Evolutionary conservation across 2,329 filamentous ascomycete genomes (phyloP), one percentile per base, ranked within the genome.

Genomic region (Colletotrichum navitas): DNA sequence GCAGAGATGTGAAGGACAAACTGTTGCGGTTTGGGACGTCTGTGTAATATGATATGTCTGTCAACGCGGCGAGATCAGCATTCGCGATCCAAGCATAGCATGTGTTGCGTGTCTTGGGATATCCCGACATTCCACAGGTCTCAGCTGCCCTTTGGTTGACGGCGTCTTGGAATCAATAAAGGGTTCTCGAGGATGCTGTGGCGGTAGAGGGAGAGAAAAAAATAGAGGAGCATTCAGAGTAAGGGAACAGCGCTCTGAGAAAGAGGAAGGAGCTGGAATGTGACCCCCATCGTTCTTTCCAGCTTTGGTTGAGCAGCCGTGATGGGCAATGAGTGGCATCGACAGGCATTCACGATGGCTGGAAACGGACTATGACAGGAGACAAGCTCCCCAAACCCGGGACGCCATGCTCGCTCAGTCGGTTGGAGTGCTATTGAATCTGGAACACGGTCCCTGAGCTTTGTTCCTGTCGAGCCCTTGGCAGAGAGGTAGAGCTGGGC

Each of bases 121-220:
- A 63, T 63, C 58, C 65, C 54, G 52, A 55, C 52, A 54, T 71
- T 63, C 45, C 21, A 59, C 24, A 54, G 59, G 68, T 68, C 64
- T 71, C 68, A 59, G 64, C 39, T 68, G 56, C 68, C 59, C 68
- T 71, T 54, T 12, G 55, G 32, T 66, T 39, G 10, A 21, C 63
- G 36, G 29, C 59, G 36, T 24, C 54, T 41, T 21, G 16, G 54
- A 68, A 34, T 39, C 14, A 29, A 24, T 41, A 32, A 39, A 60
- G 65, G 59, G 52, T 6, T 16, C 21, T 47, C 18, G 18, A 47
- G 60, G 32, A 43, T 8, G 21, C 4, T 24, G 45, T 43, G 51
- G 14, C 16, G 39, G 16, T 5, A 24, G 41, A 55, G 16, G 32
- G n/a, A 55, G n/a, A 47, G 8, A 8, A 43, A 16, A 41, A 14